phyloP scores from a whole-genome alignment of 805 yeast genomes.

The Wickerhamomyces queroliae region DNA sequence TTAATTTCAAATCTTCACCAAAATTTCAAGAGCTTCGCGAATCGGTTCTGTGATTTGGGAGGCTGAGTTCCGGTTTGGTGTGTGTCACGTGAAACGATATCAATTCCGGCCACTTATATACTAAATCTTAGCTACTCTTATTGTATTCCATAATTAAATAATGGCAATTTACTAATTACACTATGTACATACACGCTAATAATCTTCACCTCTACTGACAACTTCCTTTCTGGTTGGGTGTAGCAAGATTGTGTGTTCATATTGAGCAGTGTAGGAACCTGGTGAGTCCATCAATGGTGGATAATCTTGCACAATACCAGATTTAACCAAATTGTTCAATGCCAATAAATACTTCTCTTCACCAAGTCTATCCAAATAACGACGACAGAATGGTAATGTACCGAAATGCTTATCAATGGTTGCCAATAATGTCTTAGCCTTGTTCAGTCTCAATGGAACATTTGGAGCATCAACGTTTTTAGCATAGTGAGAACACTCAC shows the following conservation, averaged over 20 bases:
- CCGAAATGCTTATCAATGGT: conserved; percentile 82
- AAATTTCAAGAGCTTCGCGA: not conserved
- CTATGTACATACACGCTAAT: conserved; percentile 29
- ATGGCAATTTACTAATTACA: no score
- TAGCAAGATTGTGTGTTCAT: conserved; percentile 86
- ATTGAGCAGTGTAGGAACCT: conserved; percentile 94
- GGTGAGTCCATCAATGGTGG: conserved; percentile 84
- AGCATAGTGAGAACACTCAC: conserved; percentile 95
- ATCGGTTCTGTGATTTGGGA: not conserved
- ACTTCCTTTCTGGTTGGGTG: conserved; percentile 93
- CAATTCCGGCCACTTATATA: no score
- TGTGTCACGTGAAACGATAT: no score
- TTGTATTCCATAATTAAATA: no score
- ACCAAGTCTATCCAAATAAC: conserved; percentile 87
- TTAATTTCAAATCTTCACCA: not conserved
- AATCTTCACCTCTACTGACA: conserved; percentile 93
- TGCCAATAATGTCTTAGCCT: conserved; percentile 63
- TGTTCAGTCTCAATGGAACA: conserved; percentile 50
- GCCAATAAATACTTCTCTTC: conserved; percentile 90
- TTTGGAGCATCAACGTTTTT: conserved; percentile 43
- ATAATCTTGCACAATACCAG: conserved; percentile 87
- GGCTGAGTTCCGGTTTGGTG: no score
- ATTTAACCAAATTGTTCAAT: conserved; percentile 74
- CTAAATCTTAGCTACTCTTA: no score
- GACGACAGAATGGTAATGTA: conserved; percentile 92